Base-by-base conservation (phyloP, 75 land plant species). In the Gnetum montanum region DNA sequence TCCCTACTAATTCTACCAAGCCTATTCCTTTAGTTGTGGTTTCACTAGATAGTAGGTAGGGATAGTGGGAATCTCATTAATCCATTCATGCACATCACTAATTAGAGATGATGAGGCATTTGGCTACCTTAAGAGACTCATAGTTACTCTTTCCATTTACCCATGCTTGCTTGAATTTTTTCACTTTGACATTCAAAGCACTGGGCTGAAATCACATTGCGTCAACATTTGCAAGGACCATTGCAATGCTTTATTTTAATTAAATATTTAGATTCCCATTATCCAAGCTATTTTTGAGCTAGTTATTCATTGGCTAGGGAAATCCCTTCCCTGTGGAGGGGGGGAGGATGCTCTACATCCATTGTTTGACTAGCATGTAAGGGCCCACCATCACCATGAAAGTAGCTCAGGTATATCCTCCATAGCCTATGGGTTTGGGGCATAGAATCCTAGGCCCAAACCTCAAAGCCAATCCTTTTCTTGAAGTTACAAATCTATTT, bases 181-280 rank as follows among this genome's bases (percentile, higher is more conserved):
- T 65, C 68, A 58, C 68, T 65, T 65, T 64, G 66, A 64, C 66
- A 64, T 64, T 64, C 45, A 64, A 46, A 64, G 59, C 66, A 52
- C 58, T 64, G 37, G 66, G 59, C 41, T 54, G 44, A 64, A 64
- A 64, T 64, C 66, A 64, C 66, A 53, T 64, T 64, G 66, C 43
- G 44, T 64, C 46, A 64, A 25, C 66, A 64, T 64, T 46, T 46
- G 26, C 45, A 40, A 13, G 60, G 60, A 54, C 59, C 66, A 54
- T 54, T 46, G 46, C 59, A 54, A 64, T 64, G 59, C 59, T 1
- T 37, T 37, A 0, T 37, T 37, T 1, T 37, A 37, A 37, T 37
- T 37, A 37, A 37, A 37, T 2, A 37, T 1, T 37, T 0, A 1
- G 40, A 37, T 37, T 37, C 40, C 40, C 40, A 1, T 37, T 37